Evolutionary conservation across 306 rosid species (phyloP).

Genomic region (Quercus mongolica): DNA sequence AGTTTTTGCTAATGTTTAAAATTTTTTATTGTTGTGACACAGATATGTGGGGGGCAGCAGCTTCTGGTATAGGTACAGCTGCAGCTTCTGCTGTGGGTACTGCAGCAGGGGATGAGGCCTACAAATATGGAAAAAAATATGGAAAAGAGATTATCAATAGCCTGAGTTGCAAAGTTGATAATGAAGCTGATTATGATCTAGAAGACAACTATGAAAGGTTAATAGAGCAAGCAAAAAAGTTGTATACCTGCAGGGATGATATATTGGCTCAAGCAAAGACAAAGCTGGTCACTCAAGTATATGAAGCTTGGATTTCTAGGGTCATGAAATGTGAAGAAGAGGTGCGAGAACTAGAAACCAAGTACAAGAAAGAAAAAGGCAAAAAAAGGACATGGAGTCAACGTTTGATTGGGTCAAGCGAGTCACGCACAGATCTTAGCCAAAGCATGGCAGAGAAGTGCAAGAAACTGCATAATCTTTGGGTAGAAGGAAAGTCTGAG

Average conservation of each 20-base stretch:
- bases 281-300: neutral
- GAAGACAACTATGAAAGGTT: too few relatives aligned
- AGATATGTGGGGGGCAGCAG: neutral
- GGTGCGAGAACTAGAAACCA: neutral
- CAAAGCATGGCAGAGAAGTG: neutral
- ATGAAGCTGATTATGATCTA: too few relatives aligned
- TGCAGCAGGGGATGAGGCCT: neutral
- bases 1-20: neutral
- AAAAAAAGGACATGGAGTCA: neutral
- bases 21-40: neutral
- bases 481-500: neutral
- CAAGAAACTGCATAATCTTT: neutral
- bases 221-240: too few relatives aligned
- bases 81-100: too few relatives aligned
- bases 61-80: neutral
- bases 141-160: neutral
- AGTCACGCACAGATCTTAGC: neutral
- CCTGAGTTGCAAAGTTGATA: too few relatives aligned
- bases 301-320: neutral
- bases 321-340: neutral
- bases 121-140: neutral
- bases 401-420: rapidly evolving
- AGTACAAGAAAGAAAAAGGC: neutral
- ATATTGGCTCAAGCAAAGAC: neutral
- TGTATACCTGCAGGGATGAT: too few relatives aligned